Evolutionary conservation across 345 rosid species (phyloP).

Genomic region (Lenwebbia sp.): DNA sequence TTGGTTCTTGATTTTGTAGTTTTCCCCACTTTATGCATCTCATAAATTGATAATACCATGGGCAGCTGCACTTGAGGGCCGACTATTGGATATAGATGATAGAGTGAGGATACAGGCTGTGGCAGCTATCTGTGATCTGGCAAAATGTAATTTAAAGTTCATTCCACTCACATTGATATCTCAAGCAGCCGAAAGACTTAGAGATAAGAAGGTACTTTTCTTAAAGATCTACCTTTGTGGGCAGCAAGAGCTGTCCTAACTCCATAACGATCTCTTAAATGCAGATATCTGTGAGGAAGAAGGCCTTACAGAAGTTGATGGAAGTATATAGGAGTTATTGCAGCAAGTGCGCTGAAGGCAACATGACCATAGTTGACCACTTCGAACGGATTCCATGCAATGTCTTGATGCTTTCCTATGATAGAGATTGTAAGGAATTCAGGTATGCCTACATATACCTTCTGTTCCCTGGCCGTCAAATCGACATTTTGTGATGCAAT

Average conservation of each 20-base stretch:
- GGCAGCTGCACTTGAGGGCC: slow-evolving; percentile 71
- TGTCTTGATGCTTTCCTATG: slow-evolving; percentile 66
- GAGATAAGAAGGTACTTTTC: slow-evolving; percentile 82
- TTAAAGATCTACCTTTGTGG: not conserved
- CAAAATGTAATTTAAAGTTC: slow-evolving; percentile 39
- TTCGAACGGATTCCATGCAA: slow-evolving; percentile 88
- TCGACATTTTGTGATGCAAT: not conserved
- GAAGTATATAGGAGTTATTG: slow-evolving; percentile 80
- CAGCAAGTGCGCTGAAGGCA: slow-evolving; percentile 57
- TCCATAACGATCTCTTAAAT: not conserved
- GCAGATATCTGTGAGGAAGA: slow-evolving; percentile 82
- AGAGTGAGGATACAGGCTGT: slow-evolving; percentile 75
- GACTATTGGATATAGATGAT: slow-evolving; percentile 81
- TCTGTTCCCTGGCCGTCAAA: not conserved
- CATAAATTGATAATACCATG: not conserved
- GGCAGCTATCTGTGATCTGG: slow-evolving; percentile 65
- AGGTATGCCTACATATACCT: slow-evolving; percentile 31
- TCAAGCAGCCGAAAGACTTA: slow-evolving; percentile 68
- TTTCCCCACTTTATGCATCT: slow-evolving; percentile 1
- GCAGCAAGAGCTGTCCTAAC: not conserved
- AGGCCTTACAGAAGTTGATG: slow-evolving; percentile 66
- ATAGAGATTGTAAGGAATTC: slow-evolving; percentile 68
- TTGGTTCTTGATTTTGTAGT: not conserved
- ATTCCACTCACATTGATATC: slow-evolving; percentile 44
- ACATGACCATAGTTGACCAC: slow-evolving; percentile 34